Conservation (phyloP, 768 basidiomycete species). For the Cystobasidium tubakii region DNA sequence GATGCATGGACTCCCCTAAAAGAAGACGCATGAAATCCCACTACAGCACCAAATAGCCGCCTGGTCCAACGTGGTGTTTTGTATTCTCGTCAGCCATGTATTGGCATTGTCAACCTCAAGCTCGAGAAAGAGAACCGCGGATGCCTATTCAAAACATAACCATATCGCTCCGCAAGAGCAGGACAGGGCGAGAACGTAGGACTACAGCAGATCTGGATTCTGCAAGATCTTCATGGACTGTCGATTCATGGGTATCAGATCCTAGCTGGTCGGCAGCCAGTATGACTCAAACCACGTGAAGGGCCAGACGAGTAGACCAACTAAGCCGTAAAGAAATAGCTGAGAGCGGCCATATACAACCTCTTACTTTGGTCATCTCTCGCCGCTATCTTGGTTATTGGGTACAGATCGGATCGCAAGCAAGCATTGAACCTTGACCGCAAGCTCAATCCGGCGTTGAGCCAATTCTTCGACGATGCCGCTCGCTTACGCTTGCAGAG, state of each 20-base stretch:
- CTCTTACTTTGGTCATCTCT: constrained; percentile 65
- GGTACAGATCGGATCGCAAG: constrained; percentile 63
- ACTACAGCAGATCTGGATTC: not conserved
- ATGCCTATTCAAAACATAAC: no score
- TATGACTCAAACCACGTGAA: no score
- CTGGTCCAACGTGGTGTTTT: no score
- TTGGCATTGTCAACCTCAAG: no score
- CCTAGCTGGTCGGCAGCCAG: constrained; percentile 47
- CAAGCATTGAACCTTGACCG: constrained; percentile 59
- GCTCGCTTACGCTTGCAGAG: constrained; percentile 61
- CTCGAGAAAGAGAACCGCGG: no score
- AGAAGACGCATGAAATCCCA: no score
- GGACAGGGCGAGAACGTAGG: not conserved
- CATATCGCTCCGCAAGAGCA: not conserved
- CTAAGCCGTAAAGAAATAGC: no score
- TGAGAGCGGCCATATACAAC: constrained; percentile 63
- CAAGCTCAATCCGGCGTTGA: constrained; percentile 66
- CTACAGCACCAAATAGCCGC: no score
- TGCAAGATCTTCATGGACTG: not conserved
- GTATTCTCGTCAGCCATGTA: no score
- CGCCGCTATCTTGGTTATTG: constrained; percentile 58
- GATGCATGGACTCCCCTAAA: no score
- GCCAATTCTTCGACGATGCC: constrained; percentile 57
- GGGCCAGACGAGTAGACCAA: no score
- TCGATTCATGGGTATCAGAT: no score